Evolutionary conservation across 2,329 filamentous ascomycete species (phyloP), one percentile per base, ranked within the genome.

Genomic region (Rosellinia necatrix): DNA sequence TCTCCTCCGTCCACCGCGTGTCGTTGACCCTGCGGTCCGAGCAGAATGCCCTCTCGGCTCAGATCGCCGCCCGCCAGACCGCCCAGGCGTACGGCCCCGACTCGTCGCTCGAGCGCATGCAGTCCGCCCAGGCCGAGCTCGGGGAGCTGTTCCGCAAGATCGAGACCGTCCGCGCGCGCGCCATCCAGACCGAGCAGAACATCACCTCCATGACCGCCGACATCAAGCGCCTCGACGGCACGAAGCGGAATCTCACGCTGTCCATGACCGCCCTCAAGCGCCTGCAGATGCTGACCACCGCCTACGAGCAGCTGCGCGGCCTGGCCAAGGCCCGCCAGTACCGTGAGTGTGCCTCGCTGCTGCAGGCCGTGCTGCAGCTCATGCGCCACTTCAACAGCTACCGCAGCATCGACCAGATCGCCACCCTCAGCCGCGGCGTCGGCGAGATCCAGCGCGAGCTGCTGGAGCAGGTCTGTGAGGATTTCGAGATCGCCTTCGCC

Each of bases 301-400:
- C 94, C n/a, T 99, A 97, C 75, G 94, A 97, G 71, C 94, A 99
- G 76, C 81, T 99, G 55, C 84, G 90, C 56, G 90, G 86, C 2
- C 79, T 97, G 64, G 89, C 90, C 63, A 90, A 90, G 74, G 88
- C 89, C 30, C 82, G 93, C 53, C 94, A 99, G 73, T 99, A 99
- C 72, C 82, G 91, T 62, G 94, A 99, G 72, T 97, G 94, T 70
- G 92, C 93, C 13, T 92, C 96, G 67, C 80, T 99, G 57, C 79
- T 99, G 54, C 91, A 96, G 76, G 94, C 94, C 8, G 94, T 99
- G 27, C 84, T 99, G 56, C 94, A 99, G 81, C 86, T 99, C 41
- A 97, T 97, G 90, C 90, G 90, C 64, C 92, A 99, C 75, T 99
- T 99, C 82, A 96, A 96, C 76, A 96, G 91, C 74, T 99, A 97